Evolutionary conservation across 495 filamentous ascomycete genomes (phyloP).

Genomic region (Neurospora terricola): DNA sequence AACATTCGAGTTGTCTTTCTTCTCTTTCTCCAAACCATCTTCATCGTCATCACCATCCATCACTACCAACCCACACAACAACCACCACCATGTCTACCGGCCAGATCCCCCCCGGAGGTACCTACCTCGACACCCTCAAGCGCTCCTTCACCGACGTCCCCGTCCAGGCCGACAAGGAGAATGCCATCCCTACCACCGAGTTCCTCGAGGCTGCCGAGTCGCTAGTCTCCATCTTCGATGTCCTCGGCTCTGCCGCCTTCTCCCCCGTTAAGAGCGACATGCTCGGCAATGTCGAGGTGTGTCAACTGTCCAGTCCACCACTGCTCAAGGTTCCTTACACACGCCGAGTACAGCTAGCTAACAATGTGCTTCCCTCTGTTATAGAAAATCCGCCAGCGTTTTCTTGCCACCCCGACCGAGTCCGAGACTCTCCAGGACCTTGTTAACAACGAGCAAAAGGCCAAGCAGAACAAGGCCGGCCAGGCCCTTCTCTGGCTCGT

Average conservation of each 20-base stretch:
- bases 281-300: constrained; percentile 82
- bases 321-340: not conserved
- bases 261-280: constrained; percentile 83
- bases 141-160: constrained; percentile 74
- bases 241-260: constrained; percentile 75
- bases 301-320: constrained; percentile 2
- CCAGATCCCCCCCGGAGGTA: constrained; percentile 50
- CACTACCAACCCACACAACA: not conserved
- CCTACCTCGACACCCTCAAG: constrained; percentile 77
- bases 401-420: constrained; percentile 62
- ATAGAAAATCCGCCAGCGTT: constrained; percentile 85
- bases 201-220: constrained; percentile 89
- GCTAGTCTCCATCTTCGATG: constrained; percentile 76
- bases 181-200: constrained; percentile 70
- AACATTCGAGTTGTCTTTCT: constrained; percentile 1
- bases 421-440: constrained; percentile 77
- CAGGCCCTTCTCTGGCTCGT: constrained; percentile 89
- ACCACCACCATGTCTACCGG: constrained; percentile 26
- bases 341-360: not conserved
- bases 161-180: constrained; percentile 57
- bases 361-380: not conserved
- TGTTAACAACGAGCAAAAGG: constrained; percentile 74
- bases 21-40: not conserved
- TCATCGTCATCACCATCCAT: not conserved
- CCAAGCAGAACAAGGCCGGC: constrained; percentile 71